Evolutionary conservation across 1,284 basidiomycete genomes (phyloP).

Genomic region (Austroboletus niveus): DNA sequence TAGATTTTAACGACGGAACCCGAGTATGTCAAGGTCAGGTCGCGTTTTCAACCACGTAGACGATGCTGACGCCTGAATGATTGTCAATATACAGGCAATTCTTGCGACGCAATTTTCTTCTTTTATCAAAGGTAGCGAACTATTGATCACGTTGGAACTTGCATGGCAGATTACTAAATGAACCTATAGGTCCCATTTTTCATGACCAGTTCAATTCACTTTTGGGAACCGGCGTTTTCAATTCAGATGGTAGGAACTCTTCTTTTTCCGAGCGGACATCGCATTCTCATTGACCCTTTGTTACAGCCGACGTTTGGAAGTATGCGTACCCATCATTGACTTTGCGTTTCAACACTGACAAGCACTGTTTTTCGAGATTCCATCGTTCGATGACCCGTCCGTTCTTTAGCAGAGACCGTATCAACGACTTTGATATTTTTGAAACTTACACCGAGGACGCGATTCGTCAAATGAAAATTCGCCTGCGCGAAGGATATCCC

Average conservation of each 20-base stretch:
- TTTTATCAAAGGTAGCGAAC: constrained; percentile 41
- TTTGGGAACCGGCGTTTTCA: constrained; percentile 59
- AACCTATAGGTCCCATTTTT: constrained; percentile 16
- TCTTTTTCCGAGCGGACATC: not conserved
- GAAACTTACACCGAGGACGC: constrained; percentile 46
- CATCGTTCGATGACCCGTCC: constrained; percentile 59
- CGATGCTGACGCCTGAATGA: too few species aligned
- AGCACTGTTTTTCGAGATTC: constrained; percentile 35
- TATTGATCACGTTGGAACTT: not conserved
- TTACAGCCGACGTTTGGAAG: constrained; percentile 52
- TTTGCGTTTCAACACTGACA: not conserved
- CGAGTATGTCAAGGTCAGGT: constrained; percentile 39
- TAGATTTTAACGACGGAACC: constrained; percentile 39
- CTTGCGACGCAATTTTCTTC: constrained; percentile 40
- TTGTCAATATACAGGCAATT: constrained; percentile 26
- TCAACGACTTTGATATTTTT: constrained; percentile 55
- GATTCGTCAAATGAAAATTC: constrained; percentile 39
- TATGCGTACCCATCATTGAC: constrained; percentile 19
- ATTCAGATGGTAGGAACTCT: constrained; percentile 48
- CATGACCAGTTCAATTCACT: constrained; percentile 35
- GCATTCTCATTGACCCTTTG: not conserved
- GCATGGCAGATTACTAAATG: not conserved
- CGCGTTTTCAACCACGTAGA: not conserved
- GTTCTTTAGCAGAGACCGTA: constrained; percentile 51
- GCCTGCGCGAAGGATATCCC: constrained; percentile 42